Percentiles rank a stretch among this genome's conserved stretches.
phyloP scores from a whole-genome alignment of 306 rosid genomes.

The Arachis hypogaea region DNA sequence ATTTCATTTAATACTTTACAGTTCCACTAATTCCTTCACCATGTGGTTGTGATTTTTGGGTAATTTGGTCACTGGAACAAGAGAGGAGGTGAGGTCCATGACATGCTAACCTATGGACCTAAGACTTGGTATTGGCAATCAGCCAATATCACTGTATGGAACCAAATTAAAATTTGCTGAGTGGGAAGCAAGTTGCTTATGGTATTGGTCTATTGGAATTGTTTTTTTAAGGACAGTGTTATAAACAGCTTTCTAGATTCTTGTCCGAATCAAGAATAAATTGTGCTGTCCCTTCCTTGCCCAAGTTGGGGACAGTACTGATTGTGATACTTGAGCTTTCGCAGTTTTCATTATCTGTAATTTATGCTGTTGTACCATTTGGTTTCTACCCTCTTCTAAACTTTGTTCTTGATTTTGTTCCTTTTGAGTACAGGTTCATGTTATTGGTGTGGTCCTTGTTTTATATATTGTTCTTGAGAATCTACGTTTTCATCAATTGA shows the following conservation, averaged over 20 bases:
- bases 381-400: background rate
- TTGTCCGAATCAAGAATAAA: constrained; percentile 23
- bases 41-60: background rate
- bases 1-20: background rate
- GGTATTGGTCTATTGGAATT: background rate
- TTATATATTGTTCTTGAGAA: background rate
- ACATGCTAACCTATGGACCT: constrained; percentile 4
- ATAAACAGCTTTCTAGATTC: constrained; percentile 19
- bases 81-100: constrained; percentile 14
- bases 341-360: background rate
- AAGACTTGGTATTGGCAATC: constrained; percentile 7
- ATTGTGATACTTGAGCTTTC: constrained; percentile 6
- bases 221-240: background rate
- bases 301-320: constrained; percentile 11
- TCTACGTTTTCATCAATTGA: constrained; percentile 19
- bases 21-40: background rate
- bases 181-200: constrained; percentile 32
- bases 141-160: background rate
- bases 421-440: background rate
- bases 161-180: background rate
- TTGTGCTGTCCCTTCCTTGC: background rate
- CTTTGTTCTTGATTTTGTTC: constrained; percentile 21
- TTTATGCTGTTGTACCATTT: background rate
- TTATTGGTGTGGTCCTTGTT: background rate
- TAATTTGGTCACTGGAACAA: background rate